Evolutionary conservation across 2,329 filamentous ascomycete species (phyloP).

Genomic region (Tolypocladium guangdongense): DNA sequence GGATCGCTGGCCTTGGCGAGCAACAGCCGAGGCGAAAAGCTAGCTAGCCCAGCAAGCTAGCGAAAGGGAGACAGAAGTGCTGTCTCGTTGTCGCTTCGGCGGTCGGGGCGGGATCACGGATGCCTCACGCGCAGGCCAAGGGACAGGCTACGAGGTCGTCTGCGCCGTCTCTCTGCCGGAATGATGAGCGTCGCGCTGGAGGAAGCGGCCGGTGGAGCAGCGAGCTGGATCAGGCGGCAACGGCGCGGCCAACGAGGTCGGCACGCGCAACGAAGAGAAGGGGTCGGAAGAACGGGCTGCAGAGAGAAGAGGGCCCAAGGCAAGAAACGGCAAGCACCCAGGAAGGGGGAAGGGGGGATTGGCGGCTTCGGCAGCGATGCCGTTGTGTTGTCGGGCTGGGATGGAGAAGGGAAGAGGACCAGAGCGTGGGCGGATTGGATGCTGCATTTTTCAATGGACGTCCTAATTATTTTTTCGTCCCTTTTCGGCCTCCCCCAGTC

Average conservation of each 20-base stretch:
- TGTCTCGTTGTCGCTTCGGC: slow-evolving; percentile 1
- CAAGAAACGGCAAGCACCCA: slow-evolving; percentile 7
- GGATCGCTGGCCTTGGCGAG: neutral
- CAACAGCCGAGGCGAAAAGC: neutral
- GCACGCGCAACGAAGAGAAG: neutral
- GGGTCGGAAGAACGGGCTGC: slow-evolving; percentile 2
- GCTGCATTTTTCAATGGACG: slow-evolving; percentile 4
- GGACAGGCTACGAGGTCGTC: neutral
- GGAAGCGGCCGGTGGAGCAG: neutral
- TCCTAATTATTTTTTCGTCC: slow-evolving; percentile 17
- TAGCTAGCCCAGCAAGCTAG: neutral
- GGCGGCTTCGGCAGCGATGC: slow-evolving; percentile 15
- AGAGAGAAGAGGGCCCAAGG: slow-evolving; percentile 5
- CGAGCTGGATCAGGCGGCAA: slow-evolving; percentile 1
- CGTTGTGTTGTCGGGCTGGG: slow-evolving; percentile 15
- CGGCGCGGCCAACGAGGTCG: neutral
- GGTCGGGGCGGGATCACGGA: neutral
- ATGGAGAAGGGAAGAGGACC: slow-evolving; percentile 13
- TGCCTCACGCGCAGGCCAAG: neutral
- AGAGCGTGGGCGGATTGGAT: slow-evolving; percentile 10
- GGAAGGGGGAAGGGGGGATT: slow-evolving; percentile 8
- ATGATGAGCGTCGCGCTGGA: neutral
- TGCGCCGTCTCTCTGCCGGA: neutral
- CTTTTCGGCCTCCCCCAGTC: neutral
- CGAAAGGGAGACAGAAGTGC: neutral